These are phyloP conservation scores for Rhodotorula graminis DNA, from an alignment of 768 basidiomycete genomes.

Conservation along the genomic window DNA sequence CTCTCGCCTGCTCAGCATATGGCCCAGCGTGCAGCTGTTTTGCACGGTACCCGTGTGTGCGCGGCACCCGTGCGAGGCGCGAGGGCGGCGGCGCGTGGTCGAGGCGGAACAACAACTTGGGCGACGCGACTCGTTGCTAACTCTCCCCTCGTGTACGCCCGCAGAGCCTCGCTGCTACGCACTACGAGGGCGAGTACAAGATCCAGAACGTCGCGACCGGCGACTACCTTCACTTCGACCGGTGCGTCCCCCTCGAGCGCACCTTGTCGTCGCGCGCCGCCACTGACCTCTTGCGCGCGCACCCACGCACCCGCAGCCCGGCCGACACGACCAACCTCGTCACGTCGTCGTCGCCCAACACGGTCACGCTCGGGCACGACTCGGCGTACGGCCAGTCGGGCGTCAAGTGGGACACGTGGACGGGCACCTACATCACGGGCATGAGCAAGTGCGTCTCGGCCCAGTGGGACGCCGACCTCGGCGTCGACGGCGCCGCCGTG, in stretches of 20 bases:
- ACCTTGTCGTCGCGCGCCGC: neutral
- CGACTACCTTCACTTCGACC: slow-evolving; percentile 32
- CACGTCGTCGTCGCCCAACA: slow-evolving; percentile 1
- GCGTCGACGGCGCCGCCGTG: slow-evolving; percentile 21
- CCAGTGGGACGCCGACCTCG: slow-evolving; percentile 22
- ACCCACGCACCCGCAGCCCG: neutral
- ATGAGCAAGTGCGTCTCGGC: slow-evolving; percentile 17
- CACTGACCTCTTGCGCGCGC: neutral
- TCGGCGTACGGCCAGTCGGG: slow-evolving; percentile 24
- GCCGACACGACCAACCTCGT: slow-evolving; percentile 32
- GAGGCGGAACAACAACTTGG: too few relatives aligned
- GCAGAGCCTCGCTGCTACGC: neutral
- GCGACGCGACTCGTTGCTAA: neutral
- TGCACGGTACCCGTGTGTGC: too few relatives aligned
- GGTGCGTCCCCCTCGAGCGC: neutral
- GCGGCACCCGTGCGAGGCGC: too few relatives aligned
- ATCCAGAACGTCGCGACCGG: slow-evolving; percentile 29
- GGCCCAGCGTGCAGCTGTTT: too few relatives aligned
- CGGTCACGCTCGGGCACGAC: slow-evolving; percentile 20
- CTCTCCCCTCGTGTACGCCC: neutral
- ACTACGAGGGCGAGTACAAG: slow-evolving; percentile 20
- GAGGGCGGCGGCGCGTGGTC: too few relatives aligned
- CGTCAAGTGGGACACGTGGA: neutral
- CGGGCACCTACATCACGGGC: slow-evolving; percentile 12
- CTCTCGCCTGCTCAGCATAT: too few relatives aligned